These are phyloP conservation scores for Fomitopsis schrenkii DNA, from an alignment of 1,284 basidiomycete species.

Conservation along the genomic window DNA sequence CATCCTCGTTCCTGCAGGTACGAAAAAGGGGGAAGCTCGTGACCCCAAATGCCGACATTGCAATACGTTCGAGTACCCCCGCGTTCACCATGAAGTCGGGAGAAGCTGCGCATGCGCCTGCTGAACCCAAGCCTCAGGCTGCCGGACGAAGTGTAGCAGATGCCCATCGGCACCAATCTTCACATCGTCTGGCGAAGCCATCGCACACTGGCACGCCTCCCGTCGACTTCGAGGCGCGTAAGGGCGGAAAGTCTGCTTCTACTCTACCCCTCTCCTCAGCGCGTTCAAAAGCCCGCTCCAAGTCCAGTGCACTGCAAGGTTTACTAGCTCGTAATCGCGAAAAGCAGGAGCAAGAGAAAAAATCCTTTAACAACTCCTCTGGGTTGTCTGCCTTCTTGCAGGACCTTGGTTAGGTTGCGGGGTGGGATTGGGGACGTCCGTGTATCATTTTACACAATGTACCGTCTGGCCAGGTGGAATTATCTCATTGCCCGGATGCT, in stretches of 20 bases:
- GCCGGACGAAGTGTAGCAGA: background rate
- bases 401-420: conserved; percentile 11
- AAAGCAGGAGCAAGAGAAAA: conserved; percentile 38
- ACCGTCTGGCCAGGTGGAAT: too few species aligned
- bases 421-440: too few species aligned
- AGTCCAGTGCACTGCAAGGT: conserved; percentile 49
- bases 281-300: conserved; percentile 28
- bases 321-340: conserved; percentile 59
- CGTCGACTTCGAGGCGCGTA: background rate
- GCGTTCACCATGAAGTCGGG: background rate
- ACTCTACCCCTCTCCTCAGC: background rate
- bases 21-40: conserved; percentile 11
- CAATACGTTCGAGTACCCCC: background rate
- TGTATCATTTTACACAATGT: too few species aligned
- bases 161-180: background rate
- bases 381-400: conserved; percentile 53
- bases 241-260: background rate
- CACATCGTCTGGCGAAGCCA: background rate
- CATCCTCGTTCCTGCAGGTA: conserved; percentile 13
- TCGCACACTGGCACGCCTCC: background rate
- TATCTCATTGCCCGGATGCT: too few species aligned
- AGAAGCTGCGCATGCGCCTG: background rate
- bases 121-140: background rate
- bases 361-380: conserved; percentile 16
- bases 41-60: conserved; percentile 4